Evolutionary conservation across 179 eudicot species (phyloP), one percentile per base, ranked within the genome.

Genomic region (Pouteria campechiana): DNA sequence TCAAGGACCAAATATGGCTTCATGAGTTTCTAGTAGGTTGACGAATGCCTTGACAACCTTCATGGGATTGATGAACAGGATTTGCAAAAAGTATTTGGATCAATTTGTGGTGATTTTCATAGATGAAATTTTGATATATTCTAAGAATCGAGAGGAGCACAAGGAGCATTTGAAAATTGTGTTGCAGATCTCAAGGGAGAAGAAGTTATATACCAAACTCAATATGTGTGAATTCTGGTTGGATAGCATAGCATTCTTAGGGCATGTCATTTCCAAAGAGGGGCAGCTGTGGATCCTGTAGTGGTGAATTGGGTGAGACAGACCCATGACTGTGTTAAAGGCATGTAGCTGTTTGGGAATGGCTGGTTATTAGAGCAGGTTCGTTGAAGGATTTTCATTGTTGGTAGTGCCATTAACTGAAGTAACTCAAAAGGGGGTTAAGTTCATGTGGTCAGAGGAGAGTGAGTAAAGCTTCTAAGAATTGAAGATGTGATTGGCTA

Each of bases 171-270:
- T 52, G 11, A 14, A 15, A 2, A 17, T 22, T 1, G 38, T 30
- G 0, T 19, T 52, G 1, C 20, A 41, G 20, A 28, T 10, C 1
- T 23, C 29, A 3, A n/a, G 40, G 7, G 13, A 21, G 7, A 11
- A 42, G 2, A 3, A 42, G 16, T 14, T 54, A 0, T 25, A 30
- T 3, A 25, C 58, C 0, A 43, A 54, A 5, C 17, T 37, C 17
- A 42, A 34, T 14, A 54, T 32, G 49, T 54, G 58, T 17, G 54
- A 54, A 10, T 43, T 54, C 18, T 33, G 50, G 34, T 21, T 16
- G 10, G 16, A 8, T 1, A 12, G 5, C 0, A 28, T 54, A 16
- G 27, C 10, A 7, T 43, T 42, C 17, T 10, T 54, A 2, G 50
- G 58, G 1, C 43, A n/a, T n/a, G n/a, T n/a, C n/a, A n/a, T n/a